Evolutionary conservation across 108 stramenopile species (phyloP).

Genomic region (Schizochytrium sp.): DNA sequence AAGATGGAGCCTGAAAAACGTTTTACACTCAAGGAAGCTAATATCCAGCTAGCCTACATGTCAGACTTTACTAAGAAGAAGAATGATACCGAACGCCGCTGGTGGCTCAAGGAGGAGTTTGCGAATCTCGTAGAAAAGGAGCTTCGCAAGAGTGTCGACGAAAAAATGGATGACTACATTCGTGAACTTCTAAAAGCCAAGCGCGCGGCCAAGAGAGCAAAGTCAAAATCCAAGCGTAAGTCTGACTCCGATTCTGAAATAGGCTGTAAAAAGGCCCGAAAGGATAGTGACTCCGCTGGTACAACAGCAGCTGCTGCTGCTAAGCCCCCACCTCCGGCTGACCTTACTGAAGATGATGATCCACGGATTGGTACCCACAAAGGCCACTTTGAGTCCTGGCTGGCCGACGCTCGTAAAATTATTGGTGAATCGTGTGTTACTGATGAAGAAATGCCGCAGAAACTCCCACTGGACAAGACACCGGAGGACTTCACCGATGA

Average conservation of each 20-base stretch:
- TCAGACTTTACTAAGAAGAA: neutral
- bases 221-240: neutral
- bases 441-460: neutral
- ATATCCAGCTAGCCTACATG: neutral
- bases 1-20: too few species aligned
- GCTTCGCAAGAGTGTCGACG: neutral
- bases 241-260: too few species aligned
- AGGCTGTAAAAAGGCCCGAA: too few species aligned
- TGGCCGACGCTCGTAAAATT: neutral
- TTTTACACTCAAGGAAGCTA: neutral
- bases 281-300: neutral
- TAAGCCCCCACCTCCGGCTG: neutral
- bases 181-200: too few species aligned
- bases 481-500: slow-evolving; percentile 2
- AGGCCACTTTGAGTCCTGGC: neutral
- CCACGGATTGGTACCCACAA: neutral
- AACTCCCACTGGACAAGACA: neutral
- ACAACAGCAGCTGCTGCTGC: neutral
- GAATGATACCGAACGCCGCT: neutral
- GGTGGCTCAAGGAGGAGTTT: slow-evolving; percentile 46
- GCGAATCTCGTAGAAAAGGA: neutral
- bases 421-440: neutral
- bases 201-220: neutral
- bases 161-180: neutral
- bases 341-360: neutral